A percentile compares a stretch with the other conserved stretches of the same genome.
Evolutionary conservation across 2,329 filamentous ascomycete genomes (phyloP).

Genomic region (Clarireedia homoeocarpa): DNA sequence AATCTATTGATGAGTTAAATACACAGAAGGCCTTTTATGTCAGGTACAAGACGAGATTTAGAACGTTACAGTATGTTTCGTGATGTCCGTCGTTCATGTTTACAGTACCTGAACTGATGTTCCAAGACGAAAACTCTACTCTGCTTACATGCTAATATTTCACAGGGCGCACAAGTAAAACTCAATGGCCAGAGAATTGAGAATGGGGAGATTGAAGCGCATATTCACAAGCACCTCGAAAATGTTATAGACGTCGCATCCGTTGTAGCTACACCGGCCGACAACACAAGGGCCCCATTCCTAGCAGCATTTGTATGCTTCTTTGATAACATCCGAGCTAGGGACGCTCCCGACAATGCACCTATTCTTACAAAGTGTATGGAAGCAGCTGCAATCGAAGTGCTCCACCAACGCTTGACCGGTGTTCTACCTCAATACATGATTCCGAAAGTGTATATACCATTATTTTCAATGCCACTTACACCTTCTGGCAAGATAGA

Average conservation of each 20-base stretch:
- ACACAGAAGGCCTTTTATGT: too few relatives aligned
- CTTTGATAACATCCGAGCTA: background rate
- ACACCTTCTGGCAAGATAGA: slow-evolving; percentile 29
- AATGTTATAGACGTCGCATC: background rate
- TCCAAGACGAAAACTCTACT: background rate
- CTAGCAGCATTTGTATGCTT: background rate
- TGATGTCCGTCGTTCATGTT: too few relatives aligned
- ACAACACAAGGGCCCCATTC: background rate
- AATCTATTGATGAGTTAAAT: too few relatives aligned
- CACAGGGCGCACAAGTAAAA: slow-evolving; percentile 44
- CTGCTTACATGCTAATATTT: background rate
- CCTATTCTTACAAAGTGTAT: background rate
- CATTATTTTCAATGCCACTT: slow-evolving; percentile 25
- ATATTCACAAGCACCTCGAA: slow-evolving; percentile 7
- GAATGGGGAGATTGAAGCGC: slow-evolving; percentile 48
- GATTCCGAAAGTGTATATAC: slow-evolving; percentile 29
- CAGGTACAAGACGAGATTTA: too few relatives aligned
- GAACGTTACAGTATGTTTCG: too few relatives aligned
- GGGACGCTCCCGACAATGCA: background rate
- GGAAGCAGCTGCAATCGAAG: background rate
- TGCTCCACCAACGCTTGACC: background rate
- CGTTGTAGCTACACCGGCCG: background rate
- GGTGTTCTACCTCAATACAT: slow-evolving; percentile 25
- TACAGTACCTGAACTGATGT: too few relatives aligned
- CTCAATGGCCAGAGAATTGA: slow-evolving; percentile 56